A percentile compares a stretch with the other conserved stretches of the same genome.
Evolutionary conservation across 2,329 filamentous ascomycete genomes (phyloP).

Genomic region (Colletotrichum abscissum): DNA sequence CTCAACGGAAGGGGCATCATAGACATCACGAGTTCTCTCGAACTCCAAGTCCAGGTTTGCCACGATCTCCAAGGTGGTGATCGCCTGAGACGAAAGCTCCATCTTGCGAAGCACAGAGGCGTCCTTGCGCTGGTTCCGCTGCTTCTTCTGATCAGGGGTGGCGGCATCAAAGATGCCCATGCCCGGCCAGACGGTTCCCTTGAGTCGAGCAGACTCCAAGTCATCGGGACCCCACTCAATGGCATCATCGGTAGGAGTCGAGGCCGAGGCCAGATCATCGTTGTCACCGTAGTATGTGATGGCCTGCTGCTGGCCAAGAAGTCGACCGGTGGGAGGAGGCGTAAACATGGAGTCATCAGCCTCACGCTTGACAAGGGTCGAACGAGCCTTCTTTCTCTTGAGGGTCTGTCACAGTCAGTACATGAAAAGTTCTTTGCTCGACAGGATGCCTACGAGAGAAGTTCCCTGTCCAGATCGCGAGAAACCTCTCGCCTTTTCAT

Average conservation of each 20-base stretch:
- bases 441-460: background rate
- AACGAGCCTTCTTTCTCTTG: conserved; percentile 27
- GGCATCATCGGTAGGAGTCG: background rate
- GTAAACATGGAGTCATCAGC: conserved; percentile 7
- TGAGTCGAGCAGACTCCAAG: conserved; percentile 53
- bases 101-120: conserved; percentile 76
- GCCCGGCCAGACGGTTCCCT: conserved; percentile 80
- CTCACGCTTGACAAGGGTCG: conserved; percentile 9
- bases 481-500: conserved; percentile 73
- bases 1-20: conserved; percentile 67
- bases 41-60: conserved; percentile 65
- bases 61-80: conserved; percentile 74
- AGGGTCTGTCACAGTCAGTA: background rate
- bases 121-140: conserved; percentile 83
- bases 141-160: conserved; percentile 77
- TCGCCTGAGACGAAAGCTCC: conserved; percentile 70
- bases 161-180: conserved; percentile 88
- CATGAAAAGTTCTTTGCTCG: background rate
- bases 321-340: background rate
- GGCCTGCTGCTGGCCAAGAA: conserved; percentile 21
- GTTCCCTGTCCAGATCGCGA: conserved; percentile 38
- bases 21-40: conserved; percentile 67
- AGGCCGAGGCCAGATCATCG: background rate
- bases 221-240: conserved; percentile 16
- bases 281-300: conserved; percentile 25